phyloP scores from a whole-genome alignment of 2,329 filamentous ascomycete species.

The Trichophyton benhamiae region DNA sequence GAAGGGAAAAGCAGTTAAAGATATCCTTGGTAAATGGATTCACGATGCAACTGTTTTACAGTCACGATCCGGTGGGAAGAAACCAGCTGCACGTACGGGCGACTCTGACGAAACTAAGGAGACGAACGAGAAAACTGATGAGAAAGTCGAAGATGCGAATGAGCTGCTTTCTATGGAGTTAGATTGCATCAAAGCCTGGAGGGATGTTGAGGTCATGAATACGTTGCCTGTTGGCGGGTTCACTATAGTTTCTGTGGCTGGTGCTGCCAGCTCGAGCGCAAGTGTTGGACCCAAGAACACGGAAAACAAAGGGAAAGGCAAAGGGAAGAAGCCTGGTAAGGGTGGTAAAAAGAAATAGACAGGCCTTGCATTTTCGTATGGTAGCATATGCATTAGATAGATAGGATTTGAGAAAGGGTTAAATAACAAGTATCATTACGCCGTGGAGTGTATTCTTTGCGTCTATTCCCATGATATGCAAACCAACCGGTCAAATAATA shows the following conservation, averaged over 20 bases:
- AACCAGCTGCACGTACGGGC: slow-evolving; percentile 10
- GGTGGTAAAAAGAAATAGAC: slow-evolving; percentile 23
- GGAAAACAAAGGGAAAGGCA: slow-evolving; percentile 14
- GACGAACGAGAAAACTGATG: slow-evolving; percentile 17
- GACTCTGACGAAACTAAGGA: slow-evolving; percentile 28
- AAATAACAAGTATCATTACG: too few relatives aligned
- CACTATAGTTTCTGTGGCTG: slow-evolving; percentile 29
- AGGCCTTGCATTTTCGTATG: background rate
- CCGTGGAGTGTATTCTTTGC: background rate
- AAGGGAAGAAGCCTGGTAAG: slow-evolving; percentile 21
- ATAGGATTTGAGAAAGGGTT: too few relatives aligned
- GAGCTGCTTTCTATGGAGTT: slow-evolving; percentile 69
- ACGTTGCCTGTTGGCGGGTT: slow-evolving; percentile 26
- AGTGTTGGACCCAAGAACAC: slow-evolving; percentile 15
- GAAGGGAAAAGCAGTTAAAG: slow-evolving; percentile 87
- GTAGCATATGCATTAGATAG: background rate
- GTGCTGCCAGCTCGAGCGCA: slow-evolving; percentile 25
- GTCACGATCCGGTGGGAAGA: slow-evolving; percentile 25
- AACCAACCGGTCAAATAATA: background rate
- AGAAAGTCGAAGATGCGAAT: slow-evolving; percentile 2
- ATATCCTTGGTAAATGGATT: slow-evolving; percentile 75
- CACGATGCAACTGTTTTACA: slow-evolving; percentile 40
- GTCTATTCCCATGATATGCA: background rate
- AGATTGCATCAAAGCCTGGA: slow-evolving; percentile 70
- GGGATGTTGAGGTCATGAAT: slow-evolving; percentile 44